Evolutionary conservation across 257 asterid species (phyloP).

Genomic region (Gentiana straminea): DNA sequence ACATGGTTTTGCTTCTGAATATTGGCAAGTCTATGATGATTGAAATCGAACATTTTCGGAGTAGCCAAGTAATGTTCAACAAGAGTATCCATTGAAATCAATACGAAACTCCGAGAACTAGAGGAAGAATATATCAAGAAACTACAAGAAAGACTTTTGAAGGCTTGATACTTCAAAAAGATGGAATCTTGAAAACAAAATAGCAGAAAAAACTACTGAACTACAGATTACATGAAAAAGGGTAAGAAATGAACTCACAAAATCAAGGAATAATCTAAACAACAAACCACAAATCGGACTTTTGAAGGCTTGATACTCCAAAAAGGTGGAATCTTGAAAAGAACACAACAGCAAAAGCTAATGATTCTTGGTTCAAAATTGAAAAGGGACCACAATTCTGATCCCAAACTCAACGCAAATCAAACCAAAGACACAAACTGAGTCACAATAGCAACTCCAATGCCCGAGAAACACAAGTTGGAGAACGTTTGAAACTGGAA

Average conservation of each 20-base stretch:
- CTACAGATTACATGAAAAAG: too few species aligned
- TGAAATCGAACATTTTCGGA: background rate
- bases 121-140: background rate
- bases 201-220: background rate
- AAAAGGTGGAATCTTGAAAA: background rate
- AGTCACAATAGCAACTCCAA: too few species aligned
- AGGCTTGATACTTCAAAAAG: background rate
- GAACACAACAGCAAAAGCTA: too few species aligned
- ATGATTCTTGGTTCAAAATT: too few species aligned
- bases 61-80: slow-evolving; percentile 2
- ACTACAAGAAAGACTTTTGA: background rate
- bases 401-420: too few species aligned
- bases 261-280: too few species aligned
- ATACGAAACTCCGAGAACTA: background rate
- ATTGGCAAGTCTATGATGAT: background rate
- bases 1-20: background rate
- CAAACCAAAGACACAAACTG: too few species aligned
- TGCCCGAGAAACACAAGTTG: too few species aligned
- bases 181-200: background rate
- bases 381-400: too few species aligned
- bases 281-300: background rate
- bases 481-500: too few species aligned
- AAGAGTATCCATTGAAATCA: slow-evolving; percentile 8
- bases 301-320: background rate
- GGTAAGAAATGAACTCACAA: too few species aligned